phyloP scores from a whole-genome alignment of 371 early-diverging fungal species.

The Mucor plumbeus region DNA sequence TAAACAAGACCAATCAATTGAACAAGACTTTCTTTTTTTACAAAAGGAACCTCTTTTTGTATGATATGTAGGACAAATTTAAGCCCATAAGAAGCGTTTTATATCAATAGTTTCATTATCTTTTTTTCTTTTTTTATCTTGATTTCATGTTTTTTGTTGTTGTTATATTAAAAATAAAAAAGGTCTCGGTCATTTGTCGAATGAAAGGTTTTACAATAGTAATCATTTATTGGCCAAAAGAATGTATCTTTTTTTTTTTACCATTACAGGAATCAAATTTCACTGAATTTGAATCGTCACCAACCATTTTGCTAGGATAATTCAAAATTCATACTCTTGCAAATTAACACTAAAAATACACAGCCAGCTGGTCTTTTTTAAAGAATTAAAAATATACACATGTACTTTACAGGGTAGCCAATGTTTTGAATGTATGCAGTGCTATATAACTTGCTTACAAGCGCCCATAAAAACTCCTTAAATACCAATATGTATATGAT shows the following conservation, averaged over 20 bases:
- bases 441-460: background rate
- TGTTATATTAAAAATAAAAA: background rate
- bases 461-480: background rate
- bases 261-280: conserved; percentile 1
- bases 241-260: background rate
- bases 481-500: background rate
- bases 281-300: conserved; percentile 1
- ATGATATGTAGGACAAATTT: background rate
- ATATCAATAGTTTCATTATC: no score
- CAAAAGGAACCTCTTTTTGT: background rate
- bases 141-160: background rate
- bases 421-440: background rate
- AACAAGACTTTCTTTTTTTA: no score
- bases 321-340: background rate
- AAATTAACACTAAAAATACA: background rate
- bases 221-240: background rate
- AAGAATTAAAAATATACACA: background rate
- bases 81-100: background rate
- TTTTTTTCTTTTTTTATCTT: no score
- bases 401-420: background rate
- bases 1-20: conserved; percentile 1
- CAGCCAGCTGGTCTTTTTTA: background rate
- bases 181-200: background rate
- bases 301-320: background rate
- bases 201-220: background rate